These are phyloP conservation scores for Populus pruinosa DNA, from an alignment of 345 rosid species.

Conservation along the genomic window DNA sequence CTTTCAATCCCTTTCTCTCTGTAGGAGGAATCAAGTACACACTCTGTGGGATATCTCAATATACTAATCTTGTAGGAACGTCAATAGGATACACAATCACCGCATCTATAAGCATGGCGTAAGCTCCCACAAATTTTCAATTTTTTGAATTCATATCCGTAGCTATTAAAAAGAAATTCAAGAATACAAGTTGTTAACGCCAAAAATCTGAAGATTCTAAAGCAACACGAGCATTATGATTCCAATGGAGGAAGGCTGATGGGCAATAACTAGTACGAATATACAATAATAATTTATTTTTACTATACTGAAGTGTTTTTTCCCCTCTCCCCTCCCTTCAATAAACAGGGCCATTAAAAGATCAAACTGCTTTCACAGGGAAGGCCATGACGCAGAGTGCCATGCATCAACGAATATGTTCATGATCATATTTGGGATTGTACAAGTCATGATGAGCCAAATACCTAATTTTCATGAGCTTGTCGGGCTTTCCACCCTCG, in stretches of 20 bases:
- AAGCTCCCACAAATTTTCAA: neutral
- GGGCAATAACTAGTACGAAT: too few relatives aligned
- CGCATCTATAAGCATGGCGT: slow-evolving; percentile 15
- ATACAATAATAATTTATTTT: too few relatives aligned
- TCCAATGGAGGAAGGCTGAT: too few relatives aligned
- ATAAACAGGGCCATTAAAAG: slow-evolving; percentile 15
- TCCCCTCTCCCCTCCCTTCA: too few relatives aligned
- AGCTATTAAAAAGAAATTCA: too few relatives aligned
- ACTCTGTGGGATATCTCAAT: slow-evolving; percentile 10
- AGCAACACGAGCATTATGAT: too few relatives aligned
- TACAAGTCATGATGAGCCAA: slow-evolving; percentile 17
- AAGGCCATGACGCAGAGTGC: slow-evolving; percentile 24
- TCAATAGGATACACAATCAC: slow-evolving; percentile 14
- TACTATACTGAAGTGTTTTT: neutral
- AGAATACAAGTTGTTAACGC: too few relatives aligned
- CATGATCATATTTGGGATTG: slow-evolving; percentile 22
- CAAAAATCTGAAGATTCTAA: too few relatives aligned
- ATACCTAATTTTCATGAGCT: slow-evolving; percentile 24
- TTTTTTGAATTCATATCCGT: too few relatives aligned
- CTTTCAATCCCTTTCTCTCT: neutral
- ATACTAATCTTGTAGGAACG: slow-evolving; percentile 8
- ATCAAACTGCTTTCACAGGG: slow-evolving; percentile 25
- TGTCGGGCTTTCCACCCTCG: slow-evolving; percentile 17
- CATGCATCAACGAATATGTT: slow-evolving; percentile 19
- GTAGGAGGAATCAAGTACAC: slow-evolving; percentile 8